phyloP scores from a whole-genome alignment of 768 basidiomycete species.

The Serendipita vermifera region DNA sequence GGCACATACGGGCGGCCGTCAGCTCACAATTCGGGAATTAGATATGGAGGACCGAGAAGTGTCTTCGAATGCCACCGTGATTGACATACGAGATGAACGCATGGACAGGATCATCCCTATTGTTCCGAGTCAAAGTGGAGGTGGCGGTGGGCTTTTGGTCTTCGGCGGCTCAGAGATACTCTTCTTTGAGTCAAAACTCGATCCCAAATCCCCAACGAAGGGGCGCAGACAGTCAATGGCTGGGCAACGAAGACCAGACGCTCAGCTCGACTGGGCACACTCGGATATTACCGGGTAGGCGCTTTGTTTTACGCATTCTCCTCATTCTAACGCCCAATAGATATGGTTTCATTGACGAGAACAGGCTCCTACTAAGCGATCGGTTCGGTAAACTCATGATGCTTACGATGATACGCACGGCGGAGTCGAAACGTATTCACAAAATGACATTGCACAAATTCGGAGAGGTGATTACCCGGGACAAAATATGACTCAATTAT shows the following conservation, averaged over 20 bases:
- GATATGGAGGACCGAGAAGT: neutral
- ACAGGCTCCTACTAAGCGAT: slow-evolving; percentile 52
- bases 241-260: slow-evolving; percentile 29
- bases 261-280: slow-evolving; percentile 62
- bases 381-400: slow-evolving; percentile 55
- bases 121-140: neutral
- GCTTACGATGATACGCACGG: no score
- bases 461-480: no score
- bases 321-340: neutral
- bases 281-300: slow-evolving; percentile 55
- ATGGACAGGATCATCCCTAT: neutral
- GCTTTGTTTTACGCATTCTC: neutral
- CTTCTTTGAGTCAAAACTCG: slow-evolving; percentile 44
- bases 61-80: neutral
- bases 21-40: neutral
- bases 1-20: neutral
- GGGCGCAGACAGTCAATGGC: slow-evolving; percentile 13
- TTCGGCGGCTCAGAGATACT: slow-evolving; percentile 54
- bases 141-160: slow-evolving; percentile 50
- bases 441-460: no score
- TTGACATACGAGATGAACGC: neutral
- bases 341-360: slow-evolving; percentile 29
- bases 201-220: slow-evolving; percentile 38
- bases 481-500: no score
- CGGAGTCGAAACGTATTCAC: no score